Base-by-base conservation (phyloP, 176 grass and related monocot species). In the Pharus latifolius region DNA sequence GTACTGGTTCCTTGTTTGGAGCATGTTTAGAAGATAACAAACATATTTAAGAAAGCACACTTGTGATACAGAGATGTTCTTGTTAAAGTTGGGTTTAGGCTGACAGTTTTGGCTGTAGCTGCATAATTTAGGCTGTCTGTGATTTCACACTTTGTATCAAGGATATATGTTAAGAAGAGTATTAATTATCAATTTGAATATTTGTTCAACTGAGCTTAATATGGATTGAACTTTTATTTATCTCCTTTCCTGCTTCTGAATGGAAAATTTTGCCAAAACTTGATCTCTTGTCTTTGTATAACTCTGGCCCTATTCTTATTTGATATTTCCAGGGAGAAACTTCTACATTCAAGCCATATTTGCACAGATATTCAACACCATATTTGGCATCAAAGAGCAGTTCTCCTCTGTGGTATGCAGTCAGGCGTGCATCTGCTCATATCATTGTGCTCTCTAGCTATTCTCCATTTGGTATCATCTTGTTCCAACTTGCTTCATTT, bases 391-490 rank as follows among this genome's bases (percentile, higher is more conserved):
- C 94, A 6, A 88, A 85, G 29, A 93, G 94, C 82, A 98, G 84
- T 74, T 98, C 94, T 73, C 89, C 87, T 29, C 88, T 97, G 82
- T 97, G 94, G 94, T 92, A 97, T 74, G 85, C 94, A 63, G 74
- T 92, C 61, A 89, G 89, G 73, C 86, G 89, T 41, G 94, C 89
- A 80, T 97, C 94, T 77, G 94, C 89, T 54, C 89, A 97, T 74
- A 83, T 92, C 63, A 92, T 97, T 15, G 83, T 97, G 75, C 79
- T 97, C n/a, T 97, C 94, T 47, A 92, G 94, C 78, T 97, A 97
- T 84, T 97, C 94, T 77, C 84, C 94, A 74, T 97, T 92, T 25
- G 94, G 94, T 97, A 92, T 78, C 46, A 15, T 76, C 10, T 13
- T 79, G 49, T 19, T 69, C 65, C 23, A 50, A 17, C 73, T 67